Base-by-base conservation (phyloP, 805 yeast species). In the Yarrowia phangngaensis region DNA sequence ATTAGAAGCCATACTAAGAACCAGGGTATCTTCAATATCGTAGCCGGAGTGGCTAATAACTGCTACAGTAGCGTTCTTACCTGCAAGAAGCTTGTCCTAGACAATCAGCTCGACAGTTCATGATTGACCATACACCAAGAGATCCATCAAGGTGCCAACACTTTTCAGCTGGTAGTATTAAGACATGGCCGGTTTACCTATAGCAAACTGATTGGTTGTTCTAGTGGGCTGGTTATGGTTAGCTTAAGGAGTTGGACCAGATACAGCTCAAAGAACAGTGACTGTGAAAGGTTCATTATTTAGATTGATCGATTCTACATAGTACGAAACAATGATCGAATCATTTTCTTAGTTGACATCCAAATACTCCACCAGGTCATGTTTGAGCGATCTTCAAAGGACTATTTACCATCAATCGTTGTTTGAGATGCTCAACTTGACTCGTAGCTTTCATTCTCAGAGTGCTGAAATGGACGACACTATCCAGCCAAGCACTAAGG, bases 41-140 rank as follows among this genome's bases (percentile, higher is more conserved):
- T 92, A 92, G 55, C 98, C 98, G 0, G 97, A 90, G 62, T 92
- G 92, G 6, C 96, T 87, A 98, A 92, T 92, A 28, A 92, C 98
- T 2, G 98, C 98, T 51, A 92, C 98, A 0, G 95, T 85, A 8
- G 98, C 98, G 65, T 92, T 92, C 68, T 92, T 97, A 6, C 98
- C 98, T 4, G 98, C 98, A 3, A 98, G 98, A 31, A 92, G 72
- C 64, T 92, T 89, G 67, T 92, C 98, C 64, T 92, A 92, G 54
- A 89, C 84, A 55, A 92, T 90, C 54, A 92, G 73, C 68, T 92
- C 98, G 57, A 92, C 92, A 0, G 98, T 92, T 64, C 88, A 86
- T 4, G 97, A 88, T 92, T 92, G 20, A 92, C 98, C 97, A 92
- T 86, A 92, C n/a, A 88, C 95, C 95, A 92, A 85, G 55, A 92